phyloP scores from a whole-genome alignment of 441 rosid species.

The Populus hybrid region DNA sequence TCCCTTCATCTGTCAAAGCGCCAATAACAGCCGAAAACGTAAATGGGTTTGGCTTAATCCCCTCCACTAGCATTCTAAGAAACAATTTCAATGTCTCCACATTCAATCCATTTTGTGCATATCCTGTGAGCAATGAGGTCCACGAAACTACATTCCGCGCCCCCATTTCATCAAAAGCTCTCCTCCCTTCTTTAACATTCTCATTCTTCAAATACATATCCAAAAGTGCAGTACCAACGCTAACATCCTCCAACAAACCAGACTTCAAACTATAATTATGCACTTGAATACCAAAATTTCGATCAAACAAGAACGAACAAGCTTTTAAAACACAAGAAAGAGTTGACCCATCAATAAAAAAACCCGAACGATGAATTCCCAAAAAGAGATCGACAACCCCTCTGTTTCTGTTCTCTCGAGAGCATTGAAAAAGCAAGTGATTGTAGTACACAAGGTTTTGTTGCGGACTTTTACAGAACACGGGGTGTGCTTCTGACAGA shows the following conservation, averaged over 20 bases:
- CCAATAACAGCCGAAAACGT: no score
- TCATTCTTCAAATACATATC: conserved; percentile 69
- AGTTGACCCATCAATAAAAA: conserved; percentile 48
- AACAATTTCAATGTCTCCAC: no score
- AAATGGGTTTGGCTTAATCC: no score
- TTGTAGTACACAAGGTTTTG: conserved; percentile 4
- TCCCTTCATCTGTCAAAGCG: no score
- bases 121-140: no score
- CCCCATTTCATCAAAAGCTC: conserved; percentile 50
- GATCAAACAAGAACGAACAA: conserved; percentile 49
- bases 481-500: conserved; percentile 22
- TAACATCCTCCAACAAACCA: conserved; percentile 58
- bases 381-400: conserved; percentile 50
- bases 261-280: conserved; percentile 58
- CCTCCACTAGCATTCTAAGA: no score
- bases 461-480: conserved; percentile 54
- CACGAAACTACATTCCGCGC: conserved; percentile 38
- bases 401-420: conserved; percentile 45
- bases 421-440: conserved; percentile 44
- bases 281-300: conserved; percentile 53
- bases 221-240: conserved; percentile 75
- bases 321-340: conserved; percentile 68
- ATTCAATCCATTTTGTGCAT: no score
- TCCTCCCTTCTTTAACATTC: conserved; percentile 48
- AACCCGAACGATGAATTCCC: conserved; percentile 46